These are phyloP conservation scores for Poa annua DNA, from an alignment of 176 grass and related monocot genomes.

Conservation along the genomic window DNA sequence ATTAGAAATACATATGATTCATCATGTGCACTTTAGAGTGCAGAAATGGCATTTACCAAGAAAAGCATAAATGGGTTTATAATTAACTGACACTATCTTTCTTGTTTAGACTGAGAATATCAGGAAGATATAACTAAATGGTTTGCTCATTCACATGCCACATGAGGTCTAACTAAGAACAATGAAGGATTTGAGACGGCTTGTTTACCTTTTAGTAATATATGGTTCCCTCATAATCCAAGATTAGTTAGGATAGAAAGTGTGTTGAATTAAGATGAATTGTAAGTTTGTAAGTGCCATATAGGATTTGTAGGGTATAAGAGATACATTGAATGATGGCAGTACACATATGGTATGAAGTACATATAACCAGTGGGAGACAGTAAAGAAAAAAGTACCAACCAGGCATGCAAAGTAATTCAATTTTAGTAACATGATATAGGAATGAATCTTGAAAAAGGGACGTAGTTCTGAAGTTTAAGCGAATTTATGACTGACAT, in stretches of 20 bases:
- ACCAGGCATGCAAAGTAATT: not conserved
- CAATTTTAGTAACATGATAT: conserved; percentile 22
- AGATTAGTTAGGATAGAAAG: not conserved
- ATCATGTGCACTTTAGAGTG: not conserved
- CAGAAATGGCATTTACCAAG: too few relatives aligned
- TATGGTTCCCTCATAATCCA: not conserved
- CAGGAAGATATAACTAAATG: conserved; percentile 17
- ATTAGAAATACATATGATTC: conserved; percentile 37
- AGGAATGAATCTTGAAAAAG: not conserved
- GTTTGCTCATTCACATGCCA: conserved; percentile 14
- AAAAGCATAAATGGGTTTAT: not conserved
- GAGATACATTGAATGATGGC: not conserved
- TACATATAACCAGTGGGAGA: not conserved
- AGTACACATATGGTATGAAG: not conserved
- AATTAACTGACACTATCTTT: not conserved
- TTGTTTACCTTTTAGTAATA: conserved; percentile 7
- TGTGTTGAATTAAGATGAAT: not conserved
- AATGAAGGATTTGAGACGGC: not conserved
- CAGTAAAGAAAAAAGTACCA: conserved; percentile 11
- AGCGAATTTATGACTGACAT: conserved; percentile 18
- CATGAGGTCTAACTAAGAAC: not conserved
- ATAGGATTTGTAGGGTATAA: not conserved
- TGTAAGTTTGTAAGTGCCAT: not conserved
- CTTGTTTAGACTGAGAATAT: not conserved
- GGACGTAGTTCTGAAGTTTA: not conserved